phyloP scores from a whole-genome alignment of 2,329 filamentous ascomycete species.

The Diplodia sapinea region DNA sequence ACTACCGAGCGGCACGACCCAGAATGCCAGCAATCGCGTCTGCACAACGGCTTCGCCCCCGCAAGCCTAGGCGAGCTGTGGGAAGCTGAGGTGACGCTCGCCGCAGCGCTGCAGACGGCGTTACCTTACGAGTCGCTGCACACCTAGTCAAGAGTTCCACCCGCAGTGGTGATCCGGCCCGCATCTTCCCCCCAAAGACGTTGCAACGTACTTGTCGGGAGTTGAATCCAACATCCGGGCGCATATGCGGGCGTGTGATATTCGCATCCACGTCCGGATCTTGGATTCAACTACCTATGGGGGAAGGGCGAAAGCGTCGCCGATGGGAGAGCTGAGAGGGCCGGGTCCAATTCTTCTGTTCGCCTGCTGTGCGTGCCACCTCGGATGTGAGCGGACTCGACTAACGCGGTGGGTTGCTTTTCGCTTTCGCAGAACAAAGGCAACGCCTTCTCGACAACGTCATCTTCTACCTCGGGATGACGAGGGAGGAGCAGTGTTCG shows the following conservation, averaged over 20 bases:
- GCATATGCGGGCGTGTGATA: too few species aligned
- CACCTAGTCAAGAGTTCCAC: not conserved
- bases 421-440: not conserved
- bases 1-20: not conserved
- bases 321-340: too few species aligned
- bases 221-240: too few species aligned
- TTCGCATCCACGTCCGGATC: too few species aligned
- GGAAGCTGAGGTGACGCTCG: not conserved
- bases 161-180: not conserved
- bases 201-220: too few species aligned
- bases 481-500: not conserved
- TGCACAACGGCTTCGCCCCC: not conserved
- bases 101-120: not conserved
- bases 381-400: not conserved
- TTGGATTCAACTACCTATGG: too few species aligned
- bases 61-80: not conserved
- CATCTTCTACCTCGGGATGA: not conserved
- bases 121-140: not conserved
- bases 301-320: too few species aligned
- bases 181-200: not conserved
- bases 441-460: not conserved
- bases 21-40: not conserved
- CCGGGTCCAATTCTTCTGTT: too few species aligned
- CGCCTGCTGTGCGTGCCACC: too few species aligned
- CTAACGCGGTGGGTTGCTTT: not conserved